Base-by-base conservation (phyloP, 352 stramenopile species). In the Globisporangium camurandrum region DNA sequence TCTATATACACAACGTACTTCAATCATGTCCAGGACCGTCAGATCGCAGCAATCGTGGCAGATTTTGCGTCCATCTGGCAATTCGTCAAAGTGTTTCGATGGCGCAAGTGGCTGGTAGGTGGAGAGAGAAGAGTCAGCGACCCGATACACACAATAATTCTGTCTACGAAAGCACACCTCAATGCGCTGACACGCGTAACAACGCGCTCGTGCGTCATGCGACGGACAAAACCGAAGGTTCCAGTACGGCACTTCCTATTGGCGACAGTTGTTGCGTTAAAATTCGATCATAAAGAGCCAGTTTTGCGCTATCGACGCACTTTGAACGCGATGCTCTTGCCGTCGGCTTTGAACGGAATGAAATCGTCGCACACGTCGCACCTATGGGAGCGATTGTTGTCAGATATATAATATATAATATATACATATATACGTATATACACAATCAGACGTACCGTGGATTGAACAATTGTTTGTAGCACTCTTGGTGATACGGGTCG, bases 151-250 rank as follows among this genome's bases (percentile, higher is more conserved):
- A 11, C 37, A 41, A n/a, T n/a, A n/a, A n/a, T n/a, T n/a, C n/a
- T n/a, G n/a, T n/a, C n/a, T n/a, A n/a, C n/a, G n/a, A n/a, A n/a
- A n/a, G n/a, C n/a, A n/a, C 44, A 74, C 76, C 67, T 88, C 77
- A 49, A 86, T 65, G 50, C 77, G 75, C 41, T 84, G 67, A 59
- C 77, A 89, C 49, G 75, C 84, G 60, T 69, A 84, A 60, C 77
- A 89, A 2, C 77, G 72, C 22, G 73, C 75, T 47, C 71, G 56
- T 34, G 75, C 61, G n/a, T 87, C 73, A 42, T 89, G 77, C 20
- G 68, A 50, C 3, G 70, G 67, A 26, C 77, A 89, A 31, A 78
- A 86, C 12, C 77, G 75, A 46, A 72, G 57, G 26, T 84, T 60
- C 64, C 74, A 80, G 47, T 84, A 89, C 11, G 72, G 64, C 49